Percentiles rank a stretch among this genome's conserved stretches.
These are phyloP conservation scores for Sporisorium exsertum DNA, from an alignment of 1,284 basidiomycete species.

Conservation along the genomic window DNA sequence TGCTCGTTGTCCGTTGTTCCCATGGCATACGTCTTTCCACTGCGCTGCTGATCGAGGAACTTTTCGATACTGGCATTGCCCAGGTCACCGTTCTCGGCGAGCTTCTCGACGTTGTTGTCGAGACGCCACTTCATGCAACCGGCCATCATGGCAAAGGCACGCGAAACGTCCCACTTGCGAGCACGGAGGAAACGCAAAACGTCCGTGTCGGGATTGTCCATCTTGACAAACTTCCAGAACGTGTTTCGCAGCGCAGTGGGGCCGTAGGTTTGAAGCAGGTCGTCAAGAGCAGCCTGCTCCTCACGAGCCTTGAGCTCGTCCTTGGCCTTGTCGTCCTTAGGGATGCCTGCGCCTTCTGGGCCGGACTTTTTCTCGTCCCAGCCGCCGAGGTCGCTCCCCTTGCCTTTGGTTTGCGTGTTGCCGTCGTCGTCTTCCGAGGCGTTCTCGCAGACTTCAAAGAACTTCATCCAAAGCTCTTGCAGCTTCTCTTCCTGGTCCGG, in stretches of 20 bases:
- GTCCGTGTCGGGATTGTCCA: constrained; percentile 64
- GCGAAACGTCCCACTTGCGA: constrained; percentile 69
- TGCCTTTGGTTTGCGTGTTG: constrained; percentile 20
- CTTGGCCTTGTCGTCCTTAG: constrained; percentile 67
- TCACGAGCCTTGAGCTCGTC: constrained; percentile 65
- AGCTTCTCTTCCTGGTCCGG: constrained; percentile 65
- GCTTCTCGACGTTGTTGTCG: constrained; percentile 67
- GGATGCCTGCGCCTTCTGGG: constrained; percentile 57
- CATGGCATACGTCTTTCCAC: constrained; percentile 68
- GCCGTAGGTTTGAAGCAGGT: constrained; percentile 69
- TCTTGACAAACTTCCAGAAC: constrained; percentile 69
- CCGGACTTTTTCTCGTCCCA: constrained; percentile 52
- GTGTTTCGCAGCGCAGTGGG: constrained; percentile 65
- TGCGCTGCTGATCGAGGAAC: constrained; percentile 68
- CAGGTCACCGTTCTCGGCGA: constrained; percentile 69
- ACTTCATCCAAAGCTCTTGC: constrained; percentile 66
- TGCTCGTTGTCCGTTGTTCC: constrained; percentile 67
- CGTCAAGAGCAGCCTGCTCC: constrained; percentile 67
- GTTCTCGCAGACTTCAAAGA: constrained; percentile 52
- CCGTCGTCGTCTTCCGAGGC: constrained; percentile 40
- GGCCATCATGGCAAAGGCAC: constrained; percentile 70
- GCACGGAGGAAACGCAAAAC: constrained; percentile 70
- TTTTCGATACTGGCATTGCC: constrained; percentile 67
- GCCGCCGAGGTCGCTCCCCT: constrained; percentile 30
- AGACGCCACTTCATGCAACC: constrained; percentile 66